Percentiles rank a stretch among this genome's conserved stretches.
Conservation (phyloP, 345 rosid species). For the Hirschfeldia incana region DNA sequence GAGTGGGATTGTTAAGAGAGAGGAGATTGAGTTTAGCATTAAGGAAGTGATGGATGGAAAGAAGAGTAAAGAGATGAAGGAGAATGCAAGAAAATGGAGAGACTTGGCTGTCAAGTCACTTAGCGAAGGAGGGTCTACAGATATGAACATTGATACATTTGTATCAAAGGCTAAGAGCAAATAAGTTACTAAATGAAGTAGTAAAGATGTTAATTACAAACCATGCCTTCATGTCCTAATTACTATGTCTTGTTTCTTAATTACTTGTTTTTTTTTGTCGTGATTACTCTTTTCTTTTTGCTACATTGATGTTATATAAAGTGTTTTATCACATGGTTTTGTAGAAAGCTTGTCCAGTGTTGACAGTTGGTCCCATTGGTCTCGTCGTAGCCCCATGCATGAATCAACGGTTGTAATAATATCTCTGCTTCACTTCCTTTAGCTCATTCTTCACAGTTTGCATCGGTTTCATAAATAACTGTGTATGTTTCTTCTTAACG, state of each 20-base stretch:
- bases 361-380: background rate
- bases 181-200: background rate
- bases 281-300: too few species aligned
- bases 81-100: slow-evolving; percentile 51
- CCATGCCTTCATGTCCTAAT: slow-evolving; percentile 2
- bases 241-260: background rate
- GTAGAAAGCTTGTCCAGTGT: background rate
- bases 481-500: background rate
- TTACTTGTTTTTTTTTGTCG: background rate
- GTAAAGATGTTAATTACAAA: background rate
- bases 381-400: background rate
- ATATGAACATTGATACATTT: slow-evolving; percentile 46
- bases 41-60: slow-evolving; percentile 57
- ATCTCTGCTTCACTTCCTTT: background rate
- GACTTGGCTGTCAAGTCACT: slow-evolving; percentile 49
- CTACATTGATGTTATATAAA: too few species aligned
- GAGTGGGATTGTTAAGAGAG: slow-evolving; percentile 52
- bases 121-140: slow-evolving; percentile 55
- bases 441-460: background rate
- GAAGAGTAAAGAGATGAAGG: slow-evolving; percentile 39
- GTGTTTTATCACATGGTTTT: background rate
- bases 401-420: background rate
- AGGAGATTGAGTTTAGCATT: slow-evolving; percentile 51
- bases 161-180: slow-evolving; percentile 28
- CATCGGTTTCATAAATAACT: background rate